phyloP scores from a whole-genome alignment of 1,284 basidiomycete genomes.

The Heterobasidion annosum region DNA sequence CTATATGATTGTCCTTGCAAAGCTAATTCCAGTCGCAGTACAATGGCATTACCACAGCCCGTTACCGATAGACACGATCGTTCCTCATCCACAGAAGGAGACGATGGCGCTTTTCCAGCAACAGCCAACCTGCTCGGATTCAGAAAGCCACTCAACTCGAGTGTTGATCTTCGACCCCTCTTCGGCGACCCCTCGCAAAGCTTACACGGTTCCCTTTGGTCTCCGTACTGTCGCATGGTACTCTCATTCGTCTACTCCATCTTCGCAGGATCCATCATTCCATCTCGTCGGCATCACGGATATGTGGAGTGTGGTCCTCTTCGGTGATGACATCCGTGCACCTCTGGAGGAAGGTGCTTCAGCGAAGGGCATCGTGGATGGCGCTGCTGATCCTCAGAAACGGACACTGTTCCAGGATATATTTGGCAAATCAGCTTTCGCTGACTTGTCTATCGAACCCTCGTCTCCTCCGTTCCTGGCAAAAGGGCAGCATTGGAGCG shows the following conservation, averaged over 20 bases:
- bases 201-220: slow-evolving; percentile 48
- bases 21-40: slow-evolving; percentile 27
- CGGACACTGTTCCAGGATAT: slow-evolving; percentile 79
- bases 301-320: slow-evolving; percentile 50
- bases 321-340: slow-evolving; percentile 46
- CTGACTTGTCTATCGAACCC: slow-evolving; percentile 18
- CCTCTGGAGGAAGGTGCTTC: slow-evolving; percentile 31
- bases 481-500: slow-evolving; percentile 24
- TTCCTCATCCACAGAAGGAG: slow-evolving; percentile 49
- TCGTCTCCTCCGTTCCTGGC: slow-evolving; percentile 13
- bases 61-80: slow-evolving; percentile 30
- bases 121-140: slow-evolving; percentile 18
- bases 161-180: slow-evolving; percentile 39
- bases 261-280: slow-evolving; percentile 26
- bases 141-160: slow-evolving; percentile 24
- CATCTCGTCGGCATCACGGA: slow-evolving; percentile 60
- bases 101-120: slow-evolving; percentile 48
- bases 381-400: slow-evolving; percentile 21
- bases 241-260: slow-evolving; percentile 21
- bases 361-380: slow-evolving; percentile 32
- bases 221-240: slow-evolving; percentile 45
- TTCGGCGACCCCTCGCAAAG: slow-evolving; percentile 33
- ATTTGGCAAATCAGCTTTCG: slow-evolving; percentile 64
- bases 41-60: slow-evolving; percentile 44
- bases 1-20: slow-evolving; percentile 7